Evolutionary conservation across 2,329 filamentous ascomycete species (phyloP), one percentile per base, ranked within the genome.

Genomic region (Phyllosticta capitalensis): DNA sequence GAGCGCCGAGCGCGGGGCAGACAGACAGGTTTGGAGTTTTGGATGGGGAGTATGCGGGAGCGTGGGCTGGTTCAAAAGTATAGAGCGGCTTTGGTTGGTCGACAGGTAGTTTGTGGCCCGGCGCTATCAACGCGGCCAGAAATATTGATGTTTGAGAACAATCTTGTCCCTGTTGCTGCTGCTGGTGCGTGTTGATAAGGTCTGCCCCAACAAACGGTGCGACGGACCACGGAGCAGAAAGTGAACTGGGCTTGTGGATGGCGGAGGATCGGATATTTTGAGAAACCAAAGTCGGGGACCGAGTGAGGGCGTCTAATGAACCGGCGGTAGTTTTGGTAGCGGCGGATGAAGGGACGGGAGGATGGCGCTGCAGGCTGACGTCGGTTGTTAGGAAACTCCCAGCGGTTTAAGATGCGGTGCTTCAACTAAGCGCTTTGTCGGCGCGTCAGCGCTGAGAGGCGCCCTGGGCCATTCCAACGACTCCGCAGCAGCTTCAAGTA

Each of bases 1-100:
- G 48, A 54, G 49, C 33, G 21, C 24, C 24, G 38, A 45, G 14
- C 38, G 38, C 38, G 17, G 38, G 17, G 14, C 38, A n/a, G 21
- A 24, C n/a, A 49, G 54, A 49, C 12, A 26, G 3, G 38, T 12
- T 45, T 45, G 58, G 58, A 60, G 58, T 60, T 60, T 48, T 52
- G 53, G 33, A 48, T 17, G 52, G 56, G 20, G 14, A 30, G 17
- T n/a, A 45, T 38, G 30, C 24, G 30, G 30, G 30, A 38, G 14
- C 14, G 30, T 17, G 30, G 30, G 1, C 3, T 7, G 6, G 38
- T 17, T n/a, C 17, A 45, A 45, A 45, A 45, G 38, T 45, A 12
- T 19, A n/a, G 24, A 26, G 24, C 38, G 38, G 38, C 17, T 45
- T n/a, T n/a, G 38, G n/a, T 45, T 45, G 38, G 38, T 45, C 38